Evolutionary conservation across 495 filamentous ascomycete genomes (phyloP), one percentile per base, ranked within the genome.

Genomic region (Podospora sp.): DNA sequence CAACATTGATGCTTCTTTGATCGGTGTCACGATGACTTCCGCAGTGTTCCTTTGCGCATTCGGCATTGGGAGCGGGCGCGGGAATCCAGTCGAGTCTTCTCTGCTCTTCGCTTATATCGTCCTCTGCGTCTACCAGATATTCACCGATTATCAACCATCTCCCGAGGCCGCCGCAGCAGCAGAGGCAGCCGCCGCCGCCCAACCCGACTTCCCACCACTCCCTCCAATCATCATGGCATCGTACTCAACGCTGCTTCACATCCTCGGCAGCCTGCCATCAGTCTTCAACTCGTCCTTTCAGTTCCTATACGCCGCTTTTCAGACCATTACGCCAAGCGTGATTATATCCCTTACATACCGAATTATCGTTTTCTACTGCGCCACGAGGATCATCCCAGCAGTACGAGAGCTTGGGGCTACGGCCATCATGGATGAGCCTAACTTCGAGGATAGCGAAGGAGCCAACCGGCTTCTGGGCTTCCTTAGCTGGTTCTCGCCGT

Each of bases 151-250:
- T 78, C 86, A 92, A 70, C 93, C 93, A 9, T 92, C 91, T 4
- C 75, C 86, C 16, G 81, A 84, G 52, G 84, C 85, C 0, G 77
- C 85, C 33, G 85, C 86, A 21, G 83, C 85, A 9, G 81, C 84
- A 12, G 74, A 80, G 33, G 76, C 77, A 40, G 77, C 81, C 50
- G 75, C 82, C 7, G 75, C 78, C 6, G 68, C 78, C 40, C 90
- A 92, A 62, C 86, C 89, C 14, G 94, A 96, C 33, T 95, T 99
- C 62, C 95, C 95, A 4, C 95, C 95, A 6, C 85, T 99, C 7
- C 95, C 95, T 1, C 95, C 95, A 0, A 93, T 97, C 58, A 91
- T 99, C 75, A 97, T 99, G 95, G 94, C 93, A n/a, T 97, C 93
- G 27, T 99, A 97, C 79, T 92, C 91, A 49, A 97, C 94, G 2